Evolutionary conservation across 228 moss, liverwort and hornwort species (phyloP), one percentile per base, ranked within the genome.

Genomic region (Sphagnum fallax): DNA sequence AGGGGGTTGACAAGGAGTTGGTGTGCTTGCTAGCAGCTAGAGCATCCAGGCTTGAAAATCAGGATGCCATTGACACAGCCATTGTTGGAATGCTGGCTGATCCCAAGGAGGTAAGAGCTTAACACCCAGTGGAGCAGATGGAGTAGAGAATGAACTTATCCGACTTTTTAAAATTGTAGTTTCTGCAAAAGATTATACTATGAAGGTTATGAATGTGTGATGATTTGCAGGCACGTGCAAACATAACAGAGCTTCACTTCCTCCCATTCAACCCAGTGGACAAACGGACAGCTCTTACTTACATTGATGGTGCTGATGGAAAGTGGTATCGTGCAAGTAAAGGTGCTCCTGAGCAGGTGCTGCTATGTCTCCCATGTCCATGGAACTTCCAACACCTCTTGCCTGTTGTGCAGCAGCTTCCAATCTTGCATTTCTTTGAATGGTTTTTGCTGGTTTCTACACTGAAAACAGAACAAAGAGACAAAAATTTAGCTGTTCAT

Each of bases 261-360:
- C 48, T 65, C 5, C 65, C 65, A 4, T 65, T 65, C 49, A 65
- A 65, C 49, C 65, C 65, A 65, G 65, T 65, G 11, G 65, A 49
- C 10, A 65, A 65, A 13, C 65, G 65, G 6, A 65, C 65, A 4
- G 65, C 65, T 0, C 32, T 65, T 6, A 50, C 50, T 47, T 65
- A 65, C 48, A 65, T 65, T 0, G 65, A 65, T 49, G 49, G 14
- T 49, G 4, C 47, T 0, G 11, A 65, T 6, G 49, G 65, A 47
- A 65, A 50, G 50, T 65, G 65, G 65, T 65, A 65, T 14, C 65
- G 65, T 49, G 65, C 65, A 13, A 65, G 65, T 49, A 65, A 65
- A 71, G 86, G 86, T 71, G 86, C 86, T 6, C 86, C 86, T 0
- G 86, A 86, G 71, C 86, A 86, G 69, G 82, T 86, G 12, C 32